Evolutionary conservation across 345 rosid genomes (phyloP).

Genomic region (Pelargonium nanum): DNA sequence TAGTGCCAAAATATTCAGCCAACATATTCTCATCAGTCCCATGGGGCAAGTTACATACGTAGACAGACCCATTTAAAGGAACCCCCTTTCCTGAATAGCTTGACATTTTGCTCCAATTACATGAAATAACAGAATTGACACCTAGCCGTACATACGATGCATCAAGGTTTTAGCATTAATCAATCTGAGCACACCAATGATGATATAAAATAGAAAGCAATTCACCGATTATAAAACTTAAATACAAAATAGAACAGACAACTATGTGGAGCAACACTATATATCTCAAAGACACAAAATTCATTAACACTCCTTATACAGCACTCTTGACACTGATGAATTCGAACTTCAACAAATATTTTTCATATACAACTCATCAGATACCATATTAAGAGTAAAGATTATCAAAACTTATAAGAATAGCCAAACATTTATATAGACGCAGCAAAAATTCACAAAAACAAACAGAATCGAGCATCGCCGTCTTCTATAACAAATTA

Average conservation of each 20-base stretch:
- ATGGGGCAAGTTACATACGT: constrained; percentile 72
- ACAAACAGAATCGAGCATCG: background rate
- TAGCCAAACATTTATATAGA: background rate
- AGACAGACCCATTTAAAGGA: constrained; percentile 62
- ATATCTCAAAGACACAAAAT: background rate
- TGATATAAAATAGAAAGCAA: too few species aligned
- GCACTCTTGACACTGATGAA: background rate
- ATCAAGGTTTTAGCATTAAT: background rate
- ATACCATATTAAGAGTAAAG: background rate
- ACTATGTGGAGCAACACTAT: background rate
- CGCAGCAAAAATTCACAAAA: too few species aligned
- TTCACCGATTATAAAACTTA: too few species aligned
- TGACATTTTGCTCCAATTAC: constrained; percentile 45
- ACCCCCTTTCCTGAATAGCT: constrained; percentile 49
- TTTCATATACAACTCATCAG: background rate
- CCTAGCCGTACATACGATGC: background rate
- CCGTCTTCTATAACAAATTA: background rate
- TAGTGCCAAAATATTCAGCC: constrained; percentile 89
- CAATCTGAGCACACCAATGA: background rate
- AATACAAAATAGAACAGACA: background rate
- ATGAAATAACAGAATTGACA: background rate
- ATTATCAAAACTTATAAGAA: too few species aligned
- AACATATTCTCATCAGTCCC: constrained; percentile 84
- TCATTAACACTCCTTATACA: background rate
- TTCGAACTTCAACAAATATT: background rate